Percentiles rank a stretch among this genome's conserved stretches.
phyloP scores from a whole-genome alignment of 257 asterid genomes.

The Perilla frutescens region DNA sequence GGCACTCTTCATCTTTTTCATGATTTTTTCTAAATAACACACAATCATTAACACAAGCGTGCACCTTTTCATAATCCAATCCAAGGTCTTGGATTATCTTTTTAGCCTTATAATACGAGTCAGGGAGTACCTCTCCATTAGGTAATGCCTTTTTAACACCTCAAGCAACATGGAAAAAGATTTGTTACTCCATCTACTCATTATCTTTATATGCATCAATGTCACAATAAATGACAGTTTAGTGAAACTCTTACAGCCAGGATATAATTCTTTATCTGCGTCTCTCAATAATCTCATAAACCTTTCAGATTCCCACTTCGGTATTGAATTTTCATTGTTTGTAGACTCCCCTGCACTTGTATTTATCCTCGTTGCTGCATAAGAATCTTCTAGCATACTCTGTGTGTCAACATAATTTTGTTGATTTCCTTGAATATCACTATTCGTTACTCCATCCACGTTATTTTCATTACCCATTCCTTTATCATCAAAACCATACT shows the following conservation, averaged over 20 bases:
- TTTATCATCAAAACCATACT: too few relatives aligned
- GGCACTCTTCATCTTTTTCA: too few relatives aligned
- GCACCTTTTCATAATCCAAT: too few relatives aligned
- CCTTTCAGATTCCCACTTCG: background rate
- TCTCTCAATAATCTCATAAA: slow-evolving; percentile 13
- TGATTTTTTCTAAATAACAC: too few relatives aligned
- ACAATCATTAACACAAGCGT: too few relatives aligned
- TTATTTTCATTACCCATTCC: too few relatives aligned
- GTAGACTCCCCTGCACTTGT: background rate
- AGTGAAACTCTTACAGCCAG: background rate
- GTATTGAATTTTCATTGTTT: background rate
- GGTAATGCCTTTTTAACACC: background rate
- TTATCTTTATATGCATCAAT: background rate
- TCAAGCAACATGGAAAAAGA: background rate
- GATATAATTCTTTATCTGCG: slow-evolving; percentile 17
- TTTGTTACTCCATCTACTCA: background rate
- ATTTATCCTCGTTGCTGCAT: background rate
- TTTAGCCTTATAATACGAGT: too few relatives aligned
- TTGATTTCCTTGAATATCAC: too few relatives aligned
- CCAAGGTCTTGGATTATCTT: too few relatives aligned
- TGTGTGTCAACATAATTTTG: background rate
- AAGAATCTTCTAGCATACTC: background rate
- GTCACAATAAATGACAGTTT: slow-evolving; percentile 3
- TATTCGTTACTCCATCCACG: too few relatives aligned
- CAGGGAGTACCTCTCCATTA: too few relatives aligned